Evolutionary conservation across 305 asterid species (phyloP), one percentile per base, ranked within the genome.

Genomic region (Ajuga reptans): DNA sequence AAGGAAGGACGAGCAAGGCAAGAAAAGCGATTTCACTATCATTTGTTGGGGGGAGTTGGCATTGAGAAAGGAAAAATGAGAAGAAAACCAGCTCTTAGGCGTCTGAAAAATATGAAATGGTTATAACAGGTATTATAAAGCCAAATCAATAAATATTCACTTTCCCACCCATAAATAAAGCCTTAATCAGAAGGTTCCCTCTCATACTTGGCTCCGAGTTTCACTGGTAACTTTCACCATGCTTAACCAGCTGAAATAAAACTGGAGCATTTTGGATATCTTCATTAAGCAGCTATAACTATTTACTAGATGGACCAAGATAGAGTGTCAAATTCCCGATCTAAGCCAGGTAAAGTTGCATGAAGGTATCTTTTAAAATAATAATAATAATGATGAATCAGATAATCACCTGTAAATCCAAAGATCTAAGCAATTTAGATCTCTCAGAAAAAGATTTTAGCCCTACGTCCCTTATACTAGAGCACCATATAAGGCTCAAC

Each of bases 401-500:
- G 41, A 74, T 39, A 80, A 17, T 77, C 77, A 91, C 98, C 98
- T 89, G 98, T 57, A 92, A 82, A 77, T 92, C 96, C 87, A 92
- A 73, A 6, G 89, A 80, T 70, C 77, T 89, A 65, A 92, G 84
- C n/a, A 78, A 58, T 71, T 42, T 77, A 69, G 95, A 90, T 68
- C 76, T 85, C 77, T 80, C 83, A 59, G 96, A 89, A 43, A 92
- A 72, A 64, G 89, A 86, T 76, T 66, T 79, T 66, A 92, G 75
- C 69, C 98, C 98, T 8, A 62, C 64, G 75, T 84, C 89, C 34
- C 96, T 85, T 58, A 86, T 77, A 78, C 81, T 85, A 45, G 95
- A 89, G 79, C 98, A 92, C 97, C 95, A 86, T 78, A 89, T 79
- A 68, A 92, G 86, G 87, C 90, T 88, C 84, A 92, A 75, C 54